phyloP scores from a whole-genome alignment of 768 basidiomycete species.

The Pulveroboletus sp. region DNA sequence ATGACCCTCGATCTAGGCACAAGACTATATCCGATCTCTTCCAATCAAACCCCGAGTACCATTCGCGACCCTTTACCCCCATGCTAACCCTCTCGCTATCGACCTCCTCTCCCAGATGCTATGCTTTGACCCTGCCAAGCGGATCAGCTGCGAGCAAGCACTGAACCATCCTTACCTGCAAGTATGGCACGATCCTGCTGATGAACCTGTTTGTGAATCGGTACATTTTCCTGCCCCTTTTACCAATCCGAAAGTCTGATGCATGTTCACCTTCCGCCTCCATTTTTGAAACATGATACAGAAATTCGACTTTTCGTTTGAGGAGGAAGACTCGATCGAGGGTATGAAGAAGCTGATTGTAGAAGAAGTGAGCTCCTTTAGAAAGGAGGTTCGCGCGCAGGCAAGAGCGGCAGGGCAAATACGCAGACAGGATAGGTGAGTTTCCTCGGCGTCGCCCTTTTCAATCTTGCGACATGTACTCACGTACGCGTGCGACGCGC shows the following conservation, averaged over 20 bases:
- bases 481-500: neutral
- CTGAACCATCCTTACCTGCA: conserved; percentile 91
- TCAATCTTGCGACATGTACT: neutral
- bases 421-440: conserved; percentile 73
- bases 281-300: conserved; percentile 29
- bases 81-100: conserved; percentile 90
- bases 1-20: conserved; percentile 57
- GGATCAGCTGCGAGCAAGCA: conserved; percentile 95
- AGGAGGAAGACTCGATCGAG: conserved; percentile 93
- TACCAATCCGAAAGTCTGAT: neutral
- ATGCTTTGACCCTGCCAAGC: conserved; percentile 94
- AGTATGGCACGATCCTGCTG: conserved; percentile 97
- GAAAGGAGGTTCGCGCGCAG: conserved; percentile 86
- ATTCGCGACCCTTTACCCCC: conserved; percentile 89
- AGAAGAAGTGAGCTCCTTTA: conserved; percentile 87
- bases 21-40: conserved; percentile 96
- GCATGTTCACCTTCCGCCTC: too few species aligned
- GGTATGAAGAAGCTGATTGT: conserved; percentile 97
- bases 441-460: neutral
- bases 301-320: conserved; percentile 96
- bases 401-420: conserved; percentile 70
- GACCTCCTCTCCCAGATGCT: conserved; percentile 90
- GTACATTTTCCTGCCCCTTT: conserved; percentile 40
- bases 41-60: conserved; percentile 96
- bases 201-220: conserved; percentile 82